These are phyloP conservation scores for Aspergillus arachidicola DNA, from an alignment of 2,329 filamentous ascomycete species.

Conservation along the genomic window DNA sequence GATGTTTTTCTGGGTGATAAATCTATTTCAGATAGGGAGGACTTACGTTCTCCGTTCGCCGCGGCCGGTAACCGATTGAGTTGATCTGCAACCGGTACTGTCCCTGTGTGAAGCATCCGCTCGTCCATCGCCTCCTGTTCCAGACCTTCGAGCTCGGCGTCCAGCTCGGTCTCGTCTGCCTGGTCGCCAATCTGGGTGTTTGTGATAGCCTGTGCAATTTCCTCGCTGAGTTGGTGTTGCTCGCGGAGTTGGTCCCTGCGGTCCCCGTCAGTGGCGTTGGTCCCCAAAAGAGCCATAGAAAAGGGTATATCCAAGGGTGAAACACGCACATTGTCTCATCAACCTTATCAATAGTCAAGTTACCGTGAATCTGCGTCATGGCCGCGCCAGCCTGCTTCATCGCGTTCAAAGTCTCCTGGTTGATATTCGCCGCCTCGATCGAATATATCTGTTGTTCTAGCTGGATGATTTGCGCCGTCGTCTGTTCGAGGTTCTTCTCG, in stretches of 20 bases:
- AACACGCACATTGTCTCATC: slow-evolving; percentile 84
- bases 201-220: slow-evolving; percentile 86
- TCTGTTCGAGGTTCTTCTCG: slow-evolving; percentile 90
- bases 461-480: slow-evolving; percentile 82
- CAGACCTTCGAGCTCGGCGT: slow-evolving; percentile 79
- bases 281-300: not conserved
- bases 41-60: slow-evolving; percentile 75
- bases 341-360: slow-evolving; percentile 90
- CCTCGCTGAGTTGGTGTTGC: slow-evolving; percentile 89
- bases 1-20: not conserved
- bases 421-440: slow-evolving; percentile 98
- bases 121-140: slow-evolving; percentile 93
- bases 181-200: slow-evolving; percentile 66
- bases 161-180: slow-evolving; percentile 83
- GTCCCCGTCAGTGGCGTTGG: slow-evolving; percentile 14
- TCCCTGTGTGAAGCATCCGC: slow-evolving; percentile 88
- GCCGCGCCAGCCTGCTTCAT: slow-evolving; percentile 90
- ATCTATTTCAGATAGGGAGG: not conserved
- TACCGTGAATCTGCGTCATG: slow-evolving; percentile 91
- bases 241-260: slow-evolving; percentile 84
- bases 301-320: not conserved
- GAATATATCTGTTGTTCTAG: slow-evolving; percentile 94
- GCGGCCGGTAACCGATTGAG: slow-evolving; percentile 76
- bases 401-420: slow-evolving; percentile 89
- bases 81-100: slow-evolving; percentile 77